phyloP scores from a whole-genome alignment of 2,329 filamentous ascomycete species.

The Ophiosphaerella korrae region DNA sequence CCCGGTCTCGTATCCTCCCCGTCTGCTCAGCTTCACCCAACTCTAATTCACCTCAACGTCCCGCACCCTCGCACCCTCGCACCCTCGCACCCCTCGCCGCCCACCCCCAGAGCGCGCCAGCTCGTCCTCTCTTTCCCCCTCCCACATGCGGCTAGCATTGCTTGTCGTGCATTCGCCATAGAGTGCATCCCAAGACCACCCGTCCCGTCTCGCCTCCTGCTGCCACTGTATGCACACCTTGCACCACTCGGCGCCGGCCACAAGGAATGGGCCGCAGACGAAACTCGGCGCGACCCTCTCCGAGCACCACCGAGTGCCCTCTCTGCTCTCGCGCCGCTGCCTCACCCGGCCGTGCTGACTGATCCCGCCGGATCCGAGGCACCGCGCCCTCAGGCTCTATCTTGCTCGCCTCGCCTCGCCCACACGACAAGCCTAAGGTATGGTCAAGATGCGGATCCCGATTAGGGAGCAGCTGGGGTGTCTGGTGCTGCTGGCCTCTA shows the following conservation, averaged over 20 bases:
- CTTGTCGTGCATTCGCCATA: constrained; percentile 19
- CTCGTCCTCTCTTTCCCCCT: constrained; percentile 33
- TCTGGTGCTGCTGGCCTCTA: constrained; percentile 75
- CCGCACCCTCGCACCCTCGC: constrained; percentile 9
- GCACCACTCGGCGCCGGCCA: constrained; percentile 1
- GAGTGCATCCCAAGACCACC: constrained; percentile 7
- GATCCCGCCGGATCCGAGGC: constrained; percentile 11
- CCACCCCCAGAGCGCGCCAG: constrained; percentile 16
- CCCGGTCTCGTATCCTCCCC: too few relatives aligned
- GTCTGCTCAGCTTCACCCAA: neutral
- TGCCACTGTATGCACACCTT: constrained; percentile 5
- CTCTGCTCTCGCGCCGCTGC: constrained; percentile 12
- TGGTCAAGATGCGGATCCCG: constrained; percentile 74
- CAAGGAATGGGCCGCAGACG: constrained; percentile 36
- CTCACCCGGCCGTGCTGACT: constrained; percentile 19
- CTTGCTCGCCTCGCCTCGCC: too few relatives aligned
- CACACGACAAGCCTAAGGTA: constrained; percentile 4
- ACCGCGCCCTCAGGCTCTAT: neutral
- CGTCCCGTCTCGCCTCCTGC: neutral
- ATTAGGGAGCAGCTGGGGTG: constrained; percentile 86
- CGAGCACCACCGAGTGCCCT: constrained; percentile 17
- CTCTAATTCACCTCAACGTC: constrained; percentile 4
- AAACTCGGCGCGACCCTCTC: constrained; percentile 7
- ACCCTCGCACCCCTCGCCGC: constrained; percentile 1
- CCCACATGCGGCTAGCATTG: constrained; percentile 20